Base-by-base conservation (phyloP, 1,284 basidiomycete genomes). In the Moniliella sp. region DNA sequence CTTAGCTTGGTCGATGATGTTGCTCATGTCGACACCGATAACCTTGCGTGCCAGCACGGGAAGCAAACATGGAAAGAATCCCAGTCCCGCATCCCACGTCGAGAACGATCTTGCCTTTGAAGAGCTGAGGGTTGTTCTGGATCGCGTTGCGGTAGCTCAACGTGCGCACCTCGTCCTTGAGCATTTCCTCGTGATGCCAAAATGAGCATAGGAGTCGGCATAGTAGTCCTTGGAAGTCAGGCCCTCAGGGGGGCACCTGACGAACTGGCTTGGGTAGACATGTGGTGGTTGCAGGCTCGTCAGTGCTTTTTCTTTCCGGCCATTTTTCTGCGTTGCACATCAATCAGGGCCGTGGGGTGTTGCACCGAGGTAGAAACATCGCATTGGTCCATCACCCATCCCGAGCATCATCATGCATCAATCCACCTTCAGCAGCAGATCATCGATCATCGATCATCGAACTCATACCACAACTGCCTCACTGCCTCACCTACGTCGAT, bases 1-100 rank as follows among this genome's bases (percentile, higher is more conserved):
- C 67, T 77, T 73, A 4, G 91, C 91, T 68, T 97, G 86, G 66
- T 94, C 88, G 60, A 94, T 80, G 65, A 99, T 99, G 67, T 97
- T 94, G 45, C 83, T 93, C 91, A 97, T 97, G 66, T 99, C 91
- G 62, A 99, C 88, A 27, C 56, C 56, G 18, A 59, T 53, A 21
- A 99, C 91, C 50, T 81, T 82, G 57, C 78, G 76, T 30, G 91
- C 91, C 91, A 17, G 91, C 91, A 64, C 81, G 86, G 34, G 88
- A 84, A 31, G 91, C 91, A 56, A 99, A 99, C 86, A 99, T 93
- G 53, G 80, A 88, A 28, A 99, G 68, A 46, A 99, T 97, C 40
- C 91, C 91, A 5, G 91, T 99, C 29, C 91, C 91, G 58, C 91
- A 97, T 27, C 91, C 91, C 45, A 99, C 88, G 61, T 99, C 91